phyloP scores from a whole-genome alignment of 352 stramenopile genomes.

The Pythium plurisporium region DNA sequence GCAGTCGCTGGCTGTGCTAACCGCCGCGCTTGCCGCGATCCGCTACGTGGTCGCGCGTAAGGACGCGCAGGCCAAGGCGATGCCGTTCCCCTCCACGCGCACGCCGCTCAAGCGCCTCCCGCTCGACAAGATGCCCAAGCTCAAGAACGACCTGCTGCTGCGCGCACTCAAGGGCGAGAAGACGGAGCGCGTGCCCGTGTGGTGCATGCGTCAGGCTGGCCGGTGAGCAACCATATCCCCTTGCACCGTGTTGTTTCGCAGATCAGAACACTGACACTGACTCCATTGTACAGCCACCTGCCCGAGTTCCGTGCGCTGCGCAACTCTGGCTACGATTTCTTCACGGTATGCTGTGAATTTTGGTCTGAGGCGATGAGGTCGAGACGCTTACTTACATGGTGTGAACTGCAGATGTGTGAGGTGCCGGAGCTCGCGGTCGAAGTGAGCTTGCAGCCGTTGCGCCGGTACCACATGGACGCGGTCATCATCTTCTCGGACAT shows the following conservation, averaged over 20 bases:
- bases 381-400: neutral
- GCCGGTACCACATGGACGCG: constrained; percentile 92
- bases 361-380: too few relatives aligned
- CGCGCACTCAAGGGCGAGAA: constrained; percentile 81
- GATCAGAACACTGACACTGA: too few relatives aligned
- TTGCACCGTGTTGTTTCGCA: too few relatives aligned
- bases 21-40: constrained; percentile 54
- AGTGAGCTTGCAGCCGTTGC: constrained; percentile 96
- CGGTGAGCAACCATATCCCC: constrained; percentile 68
- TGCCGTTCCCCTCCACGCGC: constrained; percentile 59
- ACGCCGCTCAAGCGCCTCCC: constrained; percentile 69
- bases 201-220: constrained; percentile 97
- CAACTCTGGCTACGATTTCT: constrained; percentile 85
- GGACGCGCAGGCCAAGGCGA: constrained; percentile 30
- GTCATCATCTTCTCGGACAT: constrained; percentile 99
- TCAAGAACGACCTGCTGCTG: constrained; percentile 90
- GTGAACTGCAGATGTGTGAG: constrained; percentile 63
- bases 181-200: constrained; percentile 92
- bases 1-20: constrained; percentile 26
- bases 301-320: constrained; percentile 85
- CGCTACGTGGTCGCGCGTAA: constrained; percentile 57
- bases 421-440: constrained; percentile 89
- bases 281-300: constrained; percentile 68
- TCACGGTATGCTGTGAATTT: too few relatives aligned
- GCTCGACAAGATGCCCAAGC: constrained; percentile 63